These are phyloP conservation scores for Ceratocystis lukuohia DNA, from an alignment of 2,329 filamentous ascomycete species.

Conservation along the genomic window DNA sequence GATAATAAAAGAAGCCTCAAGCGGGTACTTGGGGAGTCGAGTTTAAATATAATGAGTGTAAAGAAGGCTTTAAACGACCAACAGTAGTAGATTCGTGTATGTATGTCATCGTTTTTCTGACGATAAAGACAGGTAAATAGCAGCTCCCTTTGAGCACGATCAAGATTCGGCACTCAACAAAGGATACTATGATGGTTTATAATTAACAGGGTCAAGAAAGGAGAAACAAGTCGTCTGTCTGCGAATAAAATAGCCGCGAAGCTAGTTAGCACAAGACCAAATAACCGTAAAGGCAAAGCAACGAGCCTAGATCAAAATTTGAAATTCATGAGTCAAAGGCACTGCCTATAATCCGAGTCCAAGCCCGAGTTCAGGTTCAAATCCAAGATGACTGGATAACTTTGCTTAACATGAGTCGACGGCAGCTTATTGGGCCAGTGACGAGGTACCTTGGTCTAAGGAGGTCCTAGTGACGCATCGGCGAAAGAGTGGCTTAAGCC, in stretches of 20 bases:
- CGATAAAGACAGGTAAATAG: conserved; percentile 8
- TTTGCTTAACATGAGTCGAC: neutral
- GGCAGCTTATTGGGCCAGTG: neutral
- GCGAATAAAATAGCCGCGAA: neutral
- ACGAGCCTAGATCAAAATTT: neutral
- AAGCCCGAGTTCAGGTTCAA: neutral
- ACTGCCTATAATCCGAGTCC: neutral
- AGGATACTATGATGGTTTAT: neutral
- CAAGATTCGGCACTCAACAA: neutral
- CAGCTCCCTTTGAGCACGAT: neutral
- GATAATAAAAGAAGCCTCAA: neutral
- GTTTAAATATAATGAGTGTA: neutral
- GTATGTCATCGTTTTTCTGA: conserved; percentile 16
- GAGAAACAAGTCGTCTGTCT: neutral
- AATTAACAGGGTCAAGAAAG: neutral
- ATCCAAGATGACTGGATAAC: neutral
- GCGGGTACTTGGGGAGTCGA: neutral
- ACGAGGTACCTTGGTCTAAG: neutral
- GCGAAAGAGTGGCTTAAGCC: neutral
- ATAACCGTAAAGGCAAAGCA: neutral
- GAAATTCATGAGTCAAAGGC: neutral
- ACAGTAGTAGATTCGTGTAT: conserved; percentile 10
- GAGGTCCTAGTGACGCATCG: conserved; percentile 13
- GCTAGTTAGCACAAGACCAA: neutral
- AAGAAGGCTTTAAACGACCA: neutral